phyloP scores from a whole-genome alignment of 2,329 filamentous ascomycete species.

The Penicillium expansum region DNA sequence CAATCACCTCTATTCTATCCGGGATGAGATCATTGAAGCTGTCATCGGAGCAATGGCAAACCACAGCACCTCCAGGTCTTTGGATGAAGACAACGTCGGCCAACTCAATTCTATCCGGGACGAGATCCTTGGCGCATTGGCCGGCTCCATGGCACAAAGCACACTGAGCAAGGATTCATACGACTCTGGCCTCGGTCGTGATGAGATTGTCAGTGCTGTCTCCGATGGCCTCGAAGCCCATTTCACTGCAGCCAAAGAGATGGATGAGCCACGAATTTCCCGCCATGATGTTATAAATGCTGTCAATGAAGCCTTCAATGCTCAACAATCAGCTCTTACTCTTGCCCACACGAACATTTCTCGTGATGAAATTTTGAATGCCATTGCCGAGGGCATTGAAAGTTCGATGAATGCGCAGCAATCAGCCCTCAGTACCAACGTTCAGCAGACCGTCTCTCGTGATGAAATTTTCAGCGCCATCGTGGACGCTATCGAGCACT shows the following conservation, averaged over 20 bases:
- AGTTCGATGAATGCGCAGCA: slow-evolving; percentile 34
- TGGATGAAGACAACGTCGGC: slow-evolving; percentile 28
- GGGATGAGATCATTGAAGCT: slow-evolving; percentile 30
- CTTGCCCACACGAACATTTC: slow-evolving; percentile 41
- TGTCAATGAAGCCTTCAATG: slow-evolving; percentile 33
- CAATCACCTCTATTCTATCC: slow-evolving; percentile 11
- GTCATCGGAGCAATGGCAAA: slow-evolving; percentile 9
- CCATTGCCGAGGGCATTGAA: slow-evolving; percentile 29
- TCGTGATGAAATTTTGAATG: slow-evolving; percentile 46
- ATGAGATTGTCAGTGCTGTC: slow-evolving; percentile 59
- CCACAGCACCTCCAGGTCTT: slow-evolving; percentile 10
- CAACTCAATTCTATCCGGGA: slow-evolving; percentile 33
- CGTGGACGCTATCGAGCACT: slow-evolving; percentile 51
- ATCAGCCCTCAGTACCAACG: slow-evolving; percentile 25
- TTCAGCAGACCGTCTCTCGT: slow-evolving; percentile 45
- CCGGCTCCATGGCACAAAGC: slow-evolving; percentile 31
- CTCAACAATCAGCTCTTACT: slow-evolving; percentile 29
- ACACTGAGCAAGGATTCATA: slow-evolving; percentile 32
- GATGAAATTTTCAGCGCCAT: slow-evolving; percentile 57
- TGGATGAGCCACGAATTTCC: slow-evolving; percentile 42
- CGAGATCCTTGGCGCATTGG: slow-evolving; percentile 35
- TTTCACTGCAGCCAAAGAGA: slow-evolving; percentile 52
- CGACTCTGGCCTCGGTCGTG: slow-evolving; percentile 48
- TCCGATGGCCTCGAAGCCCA: slow-evolving; percentile 55
- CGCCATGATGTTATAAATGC: slow-evolving; percentile 32